Percentiles rank a stretch among this genome's conserved stretches.
Conservation (phyloP, 78 protist species). For the Dictyostelium citrinum region DNA sequence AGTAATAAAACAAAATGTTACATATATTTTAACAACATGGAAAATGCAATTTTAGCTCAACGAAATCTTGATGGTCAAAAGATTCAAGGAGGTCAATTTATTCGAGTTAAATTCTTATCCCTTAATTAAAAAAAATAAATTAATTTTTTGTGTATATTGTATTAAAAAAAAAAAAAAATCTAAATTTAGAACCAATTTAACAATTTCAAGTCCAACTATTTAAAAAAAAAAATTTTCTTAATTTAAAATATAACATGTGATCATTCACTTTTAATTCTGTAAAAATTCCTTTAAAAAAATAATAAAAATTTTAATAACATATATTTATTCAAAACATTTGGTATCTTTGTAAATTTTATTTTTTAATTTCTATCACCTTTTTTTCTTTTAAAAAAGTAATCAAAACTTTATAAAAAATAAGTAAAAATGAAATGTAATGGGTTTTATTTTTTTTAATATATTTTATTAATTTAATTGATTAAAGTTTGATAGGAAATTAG, state of each 20-base stretch:
- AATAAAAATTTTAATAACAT: no score
- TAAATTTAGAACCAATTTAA: neutral
- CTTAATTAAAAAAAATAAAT: neutral
- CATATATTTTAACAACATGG: slow-evolving; percentile 10
- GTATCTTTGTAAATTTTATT: no score
- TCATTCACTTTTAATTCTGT: no score
- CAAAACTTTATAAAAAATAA: no score
- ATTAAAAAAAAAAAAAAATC: neutral
- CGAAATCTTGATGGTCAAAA: neutral
- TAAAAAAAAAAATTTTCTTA: no score
- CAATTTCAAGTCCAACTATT: no score
- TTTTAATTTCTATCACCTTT: no score
- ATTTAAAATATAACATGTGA: no score
- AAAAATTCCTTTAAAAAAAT: no score
- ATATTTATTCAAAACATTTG: no score
- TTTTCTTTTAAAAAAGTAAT: no score
- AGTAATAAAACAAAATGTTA: neutral
- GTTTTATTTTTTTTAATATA: neutral
- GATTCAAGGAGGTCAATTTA: slow-evolving; percentile 9
- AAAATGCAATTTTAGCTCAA: slow-evolving; percentile 46
- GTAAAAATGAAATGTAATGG: no score
- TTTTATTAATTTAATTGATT: neutral
- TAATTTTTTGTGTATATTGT: neutral
- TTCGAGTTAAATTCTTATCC: slow-evolving; percentile 2
- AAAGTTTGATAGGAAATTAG: neutral